A percentile compares a stretch with the other conserved stretches of the same genome.
Evolutionary conservation across 1,284 basidiomycete genomes (phyloP).

Genomic region (Thelephora terrestris): DNA sequence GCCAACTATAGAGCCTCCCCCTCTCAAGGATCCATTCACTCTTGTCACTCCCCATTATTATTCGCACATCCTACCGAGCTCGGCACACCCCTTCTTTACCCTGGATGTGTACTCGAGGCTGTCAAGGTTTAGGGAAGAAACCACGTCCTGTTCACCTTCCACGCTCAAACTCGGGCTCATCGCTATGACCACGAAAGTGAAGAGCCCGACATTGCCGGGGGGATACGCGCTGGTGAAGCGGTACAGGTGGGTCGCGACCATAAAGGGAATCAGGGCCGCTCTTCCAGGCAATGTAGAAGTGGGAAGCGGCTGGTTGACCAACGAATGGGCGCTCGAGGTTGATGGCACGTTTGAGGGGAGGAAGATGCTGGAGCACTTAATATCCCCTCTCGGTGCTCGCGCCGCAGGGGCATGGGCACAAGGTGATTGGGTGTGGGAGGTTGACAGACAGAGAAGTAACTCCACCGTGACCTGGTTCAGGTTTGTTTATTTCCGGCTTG

Average conservation of each 20-base stretch:
- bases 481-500: too few species aligned
- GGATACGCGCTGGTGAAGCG: slow-evolving; percentile 47
- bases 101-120: slow-evolving; percentile 14
- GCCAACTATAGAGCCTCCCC: slow-evolving; percentile 36
- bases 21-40: slow-evolving; percentile 42
- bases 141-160: slow-evolving; percentile 12
- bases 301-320: slow-evolving; percentile 57
- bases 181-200: slow-evolving; percentile 30
- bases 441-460: too few species aligned
- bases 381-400: slow-evolving; percentile 29
- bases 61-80: slow-evolving; percentile 46
- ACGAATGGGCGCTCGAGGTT: slow-evolving; percentile 63
- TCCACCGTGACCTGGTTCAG: too few species aligned
- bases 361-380: slow-evolving; percentile 25
- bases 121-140: too few species aligned
- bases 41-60: slow-evolving; percentile 69
- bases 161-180: slow-evolving; percentile 30
- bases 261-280: slow-evolving; percentile 22
- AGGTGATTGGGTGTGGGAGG: slow-evolving; percentile 46
- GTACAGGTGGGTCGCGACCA: slow-evolving; percentile 47
- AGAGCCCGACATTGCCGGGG: slow-evolving; percentile 44
- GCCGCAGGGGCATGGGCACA: slow-evolving; percentile 30
- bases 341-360: slow-evolving; percentile 64
- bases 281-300: slow-evolving; percentile 16
- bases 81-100: slow-evolving; percentile 37